Evolutionary conservation across 169 alveolate species (phyloP).

Genomic region (Eimeria sp.): DNA sequence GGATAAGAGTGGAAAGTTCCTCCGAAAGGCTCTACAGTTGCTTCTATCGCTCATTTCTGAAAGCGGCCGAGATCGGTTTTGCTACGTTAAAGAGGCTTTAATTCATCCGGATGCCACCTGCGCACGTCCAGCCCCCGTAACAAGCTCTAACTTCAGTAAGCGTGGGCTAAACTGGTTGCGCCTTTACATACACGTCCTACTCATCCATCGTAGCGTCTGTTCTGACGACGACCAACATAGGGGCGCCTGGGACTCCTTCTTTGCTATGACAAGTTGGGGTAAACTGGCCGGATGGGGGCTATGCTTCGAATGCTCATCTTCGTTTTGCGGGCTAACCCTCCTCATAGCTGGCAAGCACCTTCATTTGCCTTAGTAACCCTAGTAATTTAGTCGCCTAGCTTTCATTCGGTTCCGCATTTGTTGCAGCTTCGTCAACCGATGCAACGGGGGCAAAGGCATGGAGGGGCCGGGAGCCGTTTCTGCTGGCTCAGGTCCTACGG

Average conservation of each 20-base stretch:
- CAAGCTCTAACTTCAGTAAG: not conserved
- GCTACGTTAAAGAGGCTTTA: conserved; percentile 76
- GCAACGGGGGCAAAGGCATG: conserved; percentile 59
- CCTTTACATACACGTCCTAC: not conserved
- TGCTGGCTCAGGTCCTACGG: conserved; percentile 46
- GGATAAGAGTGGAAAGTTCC: conserved; percentile 52
- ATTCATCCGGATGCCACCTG: conserved; percentile 79
- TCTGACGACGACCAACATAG: not conserved
- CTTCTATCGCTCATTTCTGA: conserved; percentile 69
- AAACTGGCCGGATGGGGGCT: not conserved
- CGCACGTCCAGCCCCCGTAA: conserved; percentile 64
- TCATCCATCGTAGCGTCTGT: not conserved
- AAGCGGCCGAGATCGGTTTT: conserved; percentile 78
- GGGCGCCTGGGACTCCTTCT: not conserved
- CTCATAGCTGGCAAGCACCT: not conserved
- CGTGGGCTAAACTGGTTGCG: not conserved
- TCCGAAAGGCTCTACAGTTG: conserved; percentile 23
- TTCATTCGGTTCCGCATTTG: not conserved
- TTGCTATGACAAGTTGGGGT: not conserved
- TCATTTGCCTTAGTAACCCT: not conserved
- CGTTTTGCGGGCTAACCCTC: not conserved
- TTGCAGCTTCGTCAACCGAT: conserved; percentile 26
- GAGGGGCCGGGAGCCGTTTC: conserved; percentile 68
- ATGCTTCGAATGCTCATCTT: not conserved
- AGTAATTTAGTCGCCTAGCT: not conserved